These are phyloP conservation scores for Penicillium sp. DNA, from an alignment of 2,329 filamentous ascomycete genomes.

Conservation along the genomic window DNA sequence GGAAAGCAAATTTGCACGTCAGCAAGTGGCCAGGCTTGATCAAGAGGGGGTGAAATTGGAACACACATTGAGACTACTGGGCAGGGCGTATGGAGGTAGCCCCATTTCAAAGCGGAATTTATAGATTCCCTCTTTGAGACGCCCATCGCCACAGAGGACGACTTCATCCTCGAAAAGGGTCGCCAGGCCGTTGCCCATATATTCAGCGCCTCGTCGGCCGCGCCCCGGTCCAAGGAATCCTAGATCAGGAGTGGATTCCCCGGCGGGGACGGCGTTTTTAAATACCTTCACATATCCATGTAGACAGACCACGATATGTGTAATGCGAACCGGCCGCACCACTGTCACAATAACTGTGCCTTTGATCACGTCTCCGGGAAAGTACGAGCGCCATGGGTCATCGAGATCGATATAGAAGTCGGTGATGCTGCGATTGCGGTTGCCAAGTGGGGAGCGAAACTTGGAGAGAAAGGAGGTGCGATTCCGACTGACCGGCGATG, in stretches of 20 bases:
- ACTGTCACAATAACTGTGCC: slow-evolving; percentile 66
- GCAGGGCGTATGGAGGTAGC: slow-evolving; percentile 64
- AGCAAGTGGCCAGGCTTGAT: neutral
- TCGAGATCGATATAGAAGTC: slow-evolving; percentile 68
- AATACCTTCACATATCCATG: slow-evolving; percentile 71
- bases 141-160: slow-evolving; percentile 68
- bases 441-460: slow-evolving; percentile 61
- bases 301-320: slow-evolving; percentile 67
- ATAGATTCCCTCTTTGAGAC: slow-evolving; percentile 68
- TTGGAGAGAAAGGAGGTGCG: slow-evolving; percentile 57
- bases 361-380: slow-evolving; percentile 66
- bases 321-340: slow-evolving; percentile 65
- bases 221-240: slow-evolving; percentile 61
- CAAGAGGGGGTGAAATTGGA: neutral
- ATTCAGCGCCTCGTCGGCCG: slow-evolving; percentile 59
- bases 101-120: slow-evolving; percentile 69
- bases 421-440: slow-evolving; percentile 61
- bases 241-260: slow-evolving; percentile 58
- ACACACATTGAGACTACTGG: slow-evolving; percentile 93
- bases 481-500: slow-evolving; percentile 48
- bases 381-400: slow-evolving; percentile 67
- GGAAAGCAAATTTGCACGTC: slow-evolving; percentile 13
- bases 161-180: slow-evolving; percentile 70
- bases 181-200: slow-evolving; percentile 69
- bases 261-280: slow-evolving; percentile 64